Percentiles rank a stretch among this genome's conserved stretches.
phyloP scores from a whole-genome alignment of 1,139 yeast genomes.

The Yamadazyma buinensis region DNA sequence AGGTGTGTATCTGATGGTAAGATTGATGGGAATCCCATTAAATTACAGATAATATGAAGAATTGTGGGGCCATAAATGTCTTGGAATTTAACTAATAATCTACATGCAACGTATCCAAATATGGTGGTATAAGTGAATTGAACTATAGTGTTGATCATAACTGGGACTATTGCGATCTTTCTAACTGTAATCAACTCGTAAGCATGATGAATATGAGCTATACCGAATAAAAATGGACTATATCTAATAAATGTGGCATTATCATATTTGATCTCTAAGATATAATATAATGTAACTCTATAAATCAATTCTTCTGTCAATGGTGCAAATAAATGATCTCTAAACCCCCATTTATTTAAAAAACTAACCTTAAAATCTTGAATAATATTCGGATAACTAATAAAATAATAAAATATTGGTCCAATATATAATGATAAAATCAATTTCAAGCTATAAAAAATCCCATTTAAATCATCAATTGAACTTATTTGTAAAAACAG shows the following conservation, averaged over 20 bases:
- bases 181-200: conserved; percentile 34
- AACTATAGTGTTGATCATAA: conserved; percentile 20
- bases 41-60: conserved; percentile 73
- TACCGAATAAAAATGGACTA: conserved; percentile 75
- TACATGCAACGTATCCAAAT: conserved; percentile 76
- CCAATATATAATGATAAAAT: conserved; percentile 46
- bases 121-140: conserved; percentile 73
- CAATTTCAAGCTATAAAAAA: too few species aligned
- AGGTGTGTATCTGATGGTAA: conserved; percentile 6
- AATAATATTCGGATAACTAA: conserved; percentile 3
- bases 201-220: conserved; percentile 92
- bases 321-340: conserved; percentile 79
- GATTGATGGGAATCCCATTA: conserved; percentile 67
- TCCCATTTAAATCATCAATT: too few species aligned
- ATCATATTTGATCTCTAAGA: conserved; percentile 23
- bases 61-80: conserved; percentile 61
- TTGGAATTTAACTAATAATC: conserved; percentile 48
- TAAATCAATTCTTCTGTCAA: conserved; percentile 83
- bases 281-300: conserved; percentile 55
- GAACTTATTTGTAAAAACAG: too few species aligned
- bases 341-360: conserved; percentile 44
- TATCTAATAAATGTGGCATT: conserved; percentile 25
- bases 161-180: conserved; percentile 2
- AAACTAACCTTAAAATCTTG: conserved; percentile 22
- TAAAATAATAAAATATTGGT: conserved; percentile 47